phyloP scores from a whole-genome alignment of 2,329 filamentous ascomycete genomes.

The Plenodomus tracheiphilus region DNA sequence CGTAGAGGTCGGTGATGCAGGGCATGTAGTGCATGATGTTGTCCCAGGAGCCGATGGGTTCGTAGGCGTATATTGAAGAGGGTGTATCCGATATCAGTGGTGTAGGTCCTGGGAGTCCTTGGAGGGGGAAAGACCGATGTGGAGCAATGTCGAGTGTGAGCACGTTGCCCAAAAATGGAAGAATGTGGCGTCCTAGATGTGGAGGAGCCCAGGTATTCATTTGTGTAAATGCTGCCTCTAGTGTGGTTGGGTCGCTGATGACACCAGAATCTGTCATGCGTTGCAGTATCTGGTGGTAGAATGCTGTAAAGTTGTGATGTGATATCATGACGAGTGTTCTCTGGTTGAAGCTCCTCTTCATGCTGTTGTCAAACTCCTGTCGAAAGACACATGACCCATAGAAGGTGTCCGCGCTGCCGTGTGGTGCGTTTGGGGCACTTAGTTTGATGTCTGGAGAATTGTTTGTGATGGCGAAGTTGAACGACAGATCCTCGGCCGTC shows the following conservation, averaged over 20 bases:
- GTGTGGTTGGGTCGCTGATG: slow-evolving; percentile 44
- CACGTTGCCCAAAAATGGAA: slow-evolving; percentile 46
- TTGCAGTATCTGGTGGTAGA: slow-evolving; percentile 41
- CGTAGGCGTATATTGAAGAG: slow-evolving; percentile 45
- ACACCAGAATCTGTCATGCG: slow-evolving; percentile 42
- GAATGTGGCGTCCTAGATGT: slow-evolving; percentile 41
- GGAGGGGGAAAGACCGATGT: slow-evolving; percentile 46
- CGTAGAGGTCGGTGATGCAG: slow-evolving; percentile 47
- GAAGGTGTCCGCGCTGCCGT: slow-evolving; percentile 43
- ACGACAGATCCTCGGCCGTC: slow-evolving; percentile 43
- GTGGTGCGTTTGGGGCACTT: slow-evolving; percentile 42
- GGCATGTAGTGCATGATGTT: slow-evolving; percentile 46
- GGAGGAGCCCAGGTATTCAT: slow-evolving; percentile 45
- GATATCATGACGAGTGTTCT: slow-evolving; percentile 47
- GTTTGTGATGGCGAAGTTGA: slow-evolving; percentile 47
- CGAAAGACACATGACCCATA: slow-evolving; percentile 46
- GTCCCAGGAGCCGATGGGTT: slow-evolving; percentile 46
- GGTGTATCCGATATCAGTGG: slow-evolving; percentile 36
- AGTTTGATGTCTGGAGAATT: slow-evolving; percentile 61
- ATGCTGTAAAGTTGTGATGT: slow-evolving; percentile 45
- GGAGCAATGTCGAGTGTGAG: slow-evolving; percentile 46
- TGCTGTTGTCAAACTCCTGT: slow-evolving; percentile 46
- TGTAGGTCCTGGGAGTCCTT: slow-evolving; percentile 39
- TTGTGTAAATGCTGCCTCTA: slow-evolving; percentile 44
- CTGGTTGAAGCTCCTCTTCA: slow-evolving; percentile 50